Evolutionary conservation across 179 eudicot species (phyloP).

Genomic region (Gypsophila paniculata): DNA sequence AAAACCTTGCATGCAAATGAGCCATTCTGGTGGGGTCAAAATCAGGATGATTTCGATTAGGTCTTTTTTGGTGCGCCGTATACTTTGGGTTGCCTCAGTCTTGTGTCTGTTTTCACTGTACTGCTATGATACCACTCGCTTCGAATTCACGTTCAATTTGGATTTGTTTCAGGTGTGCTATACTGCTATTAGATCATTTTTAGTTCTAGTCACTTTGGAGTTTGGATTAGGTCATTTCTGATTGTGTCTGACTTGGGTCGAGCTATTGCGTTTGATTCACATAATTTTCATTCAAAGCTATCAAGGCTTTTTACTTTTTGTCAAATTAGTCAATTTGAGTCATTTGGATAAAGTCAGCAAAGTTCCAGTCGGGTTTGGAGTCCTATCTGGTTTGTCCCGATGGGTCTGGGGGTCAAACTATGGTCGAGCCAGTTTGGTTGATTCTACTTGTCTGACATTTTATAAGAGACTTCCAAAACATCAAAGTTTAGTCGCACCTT

Average conservation of each 20-base stretch:
- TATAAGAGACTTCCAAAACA: background rate
- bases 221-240: background rate
- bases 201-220: background rate
- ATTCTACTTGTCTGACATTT: background rate
- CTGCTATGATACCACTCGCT: no score
- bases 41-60: no score
- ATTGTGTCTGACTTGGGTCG: background rate
- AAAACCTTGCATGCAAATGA: no score
- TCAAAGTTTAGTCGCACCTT: conserved; percentile 42
- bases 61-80: no score
- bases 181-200: background rate
- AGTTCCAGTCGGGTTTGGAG: background rate
- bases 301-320: background rate
- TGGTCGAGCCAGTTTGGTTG: background rate
- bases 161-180: background rate
- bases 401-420: background rate
- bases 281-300: background rate
- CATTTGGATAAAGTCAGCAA: no score
- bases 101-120: background rate
- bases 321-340: background rate
- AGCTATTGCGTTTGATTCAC: background rate
- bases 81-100: background rate
- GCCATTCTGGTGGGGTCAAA: no score
- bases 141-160: no score
- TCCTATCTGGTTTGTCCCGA: background rate